These are phyloP conservation scores for Cryptomeria japonica DNA, from an alignment of 75 land plant species.

Conservation along the genomic window DNA sequence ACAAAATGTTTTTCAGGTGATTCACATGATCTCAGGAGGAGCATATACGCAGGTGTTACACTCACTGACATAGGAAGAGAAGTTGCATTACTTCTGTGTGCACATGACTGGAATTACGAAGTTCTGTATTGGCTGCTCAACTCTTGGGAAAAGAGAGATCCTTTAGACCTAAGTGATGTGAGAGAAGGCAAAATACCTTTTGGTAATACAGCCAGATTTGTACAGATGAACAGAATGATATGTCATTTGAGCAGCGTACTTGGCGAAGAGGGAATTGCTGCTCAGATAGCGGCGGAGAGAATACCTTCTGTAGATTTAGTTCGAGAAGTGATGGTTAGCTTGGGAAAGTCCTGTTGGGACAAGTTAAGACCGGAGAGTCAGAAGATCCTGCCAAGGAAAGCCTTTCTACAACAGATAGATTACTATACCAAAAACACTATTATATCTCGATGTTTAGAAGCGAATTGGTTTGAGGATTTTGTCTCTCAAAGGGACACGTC, in stretches of 20 bases:
- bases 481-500: no score
- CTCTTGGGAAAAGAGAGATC: not conserved
- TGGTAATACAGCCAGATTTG: not conserved
- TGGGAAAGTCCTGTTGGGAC: not conserved
- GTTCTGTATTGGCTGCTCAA: not conserved
- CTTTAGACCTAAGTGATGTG: not conserved
- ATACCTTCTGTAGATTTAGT: not conserved
- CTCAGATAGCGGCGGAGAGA: not conserved
- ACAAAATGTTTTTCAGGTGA: no score
- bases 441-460: no score
- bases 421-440: no score
- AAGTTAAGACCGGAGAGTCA: not conserved
- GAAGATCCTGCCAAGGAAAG: not conserved
- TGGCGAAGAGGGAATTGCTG: not conserved
- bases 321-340: not conserved
- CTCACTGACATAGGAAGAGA: not conserved
- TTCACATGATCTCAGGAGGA: no score
- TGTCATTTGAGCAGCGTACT: no score
- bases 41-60: not conserved
- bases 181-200: no score
- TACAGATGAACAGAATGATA: not conserved
- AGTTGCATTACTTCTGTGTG: not conserved
- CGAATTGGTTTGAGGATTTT: no score
- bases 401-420: no score
- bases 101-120: no score